Evolutionary conservation across 139 green algal species (phyloP).

Genomic region (Coelastrella sp.): DNA sequence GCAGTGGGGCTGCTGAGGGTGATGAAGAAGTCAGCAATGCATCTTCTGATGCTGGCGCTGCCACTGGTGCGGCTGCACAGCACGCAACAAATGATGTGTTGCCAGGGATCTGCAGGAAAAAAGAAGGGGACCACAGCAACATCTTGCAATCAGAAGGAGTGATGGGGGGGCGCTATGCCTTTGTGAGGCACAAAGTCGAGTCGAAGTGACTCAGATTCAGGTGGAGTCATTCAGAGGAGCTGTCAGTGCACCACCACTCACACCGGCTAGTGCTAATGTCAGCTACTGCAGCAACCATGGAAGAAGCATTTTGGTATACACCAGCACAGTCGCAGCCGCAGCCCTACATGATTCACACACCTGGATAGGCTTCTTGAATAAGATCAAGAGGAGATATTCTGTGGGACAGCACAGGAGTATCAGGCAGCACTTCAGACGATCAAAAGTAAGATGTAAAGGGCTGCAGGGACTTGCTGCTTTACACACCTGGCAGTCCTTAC

Average conservation of each 20-base stretch:
- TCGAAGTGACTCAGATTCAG: too few relatives aligned
- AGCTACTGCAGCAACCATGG: too few relatives aligned
- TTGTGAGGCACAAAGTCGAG: too few relatives aligned
- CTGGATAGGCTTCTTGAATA: not conserved
- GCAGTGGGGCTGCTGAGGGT: conserved; percentile 52
- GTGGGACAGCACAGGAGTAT: not conserved
- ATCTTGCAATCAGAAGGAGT: too few relatives aligned
- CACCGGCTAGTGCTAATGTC: too few relatives aligned
- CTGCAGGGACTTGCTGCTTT: too few relatives aligned
- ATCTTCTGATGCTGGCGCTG: conserved; percentile 35
- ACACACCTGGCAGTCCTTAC: not conserved
- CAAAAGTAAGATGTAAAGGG: not conserved
- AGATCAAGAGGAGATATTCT: not conserved
- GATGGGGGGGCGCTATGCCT: too few relatives aligned
- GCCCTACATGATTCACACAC: not conserved
- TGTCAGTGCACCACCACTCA: too few relatives aligned
- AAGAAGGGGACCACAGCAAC: not conserved
- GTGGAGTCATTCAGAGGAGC: too few relatives aligned
- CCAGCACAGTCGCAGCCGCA: too few relatives aligned
- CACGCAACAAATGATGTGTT: conserved; percentile 57
- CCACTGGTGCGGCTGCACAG: conserved; percentile 71
- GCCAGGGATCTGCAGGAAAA: conserved; percentile 57
- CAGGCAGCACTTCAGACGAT: not conserved
- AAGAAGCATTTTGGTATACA: too few relatives aligned
- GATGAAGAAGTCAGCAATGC: conserved; percentile 58